These are phyloP conservation scores for Rubus parviflorus DNA, from an alignment of 306 rosid genomes.

Conservation along the genomic window DNA sequence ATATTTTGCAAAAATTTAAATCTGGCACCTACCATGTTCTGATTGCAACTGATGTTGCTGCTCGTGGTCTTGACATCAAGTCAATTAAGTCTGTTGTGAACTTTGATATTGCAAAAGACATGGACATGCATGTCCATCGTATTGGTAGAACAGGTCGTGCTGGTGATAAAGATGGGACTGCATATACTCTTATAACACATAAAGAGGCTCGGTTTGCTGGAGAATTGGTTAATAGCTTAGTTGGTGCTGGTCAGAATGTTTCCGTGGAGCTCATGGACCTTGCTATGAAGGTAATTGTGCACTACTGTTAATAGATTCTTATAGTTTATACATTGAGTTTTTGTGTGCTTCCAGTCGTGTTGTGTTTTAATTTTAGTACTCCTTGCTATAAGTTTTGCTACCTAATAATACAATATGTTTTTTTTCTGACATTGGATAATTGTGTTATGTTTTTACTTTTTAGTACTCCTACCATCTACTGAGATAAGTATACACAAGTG, in stretches of 20 bases:
- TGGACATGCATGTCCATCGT: slow-evolving; percentile 99
- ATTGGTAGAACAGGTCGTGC: slow-evolving; percentile 99
- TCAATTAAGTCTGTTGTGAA: slow-evolving; percentile 95
- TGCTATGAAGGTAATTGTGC: slow-evolving; percentile 81
- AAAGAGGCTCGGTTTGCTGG: slow-evolving; percentile 98
- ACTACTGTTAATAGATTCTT: neutral
- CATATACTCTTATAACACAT: slow-evolving; percentile 84
- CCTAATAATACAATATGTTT: neutral
- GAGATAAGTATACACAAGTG: neutral
- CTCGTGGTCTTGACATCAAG: slow-evolving; percentile 98
- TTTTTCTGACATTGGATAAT: no score
- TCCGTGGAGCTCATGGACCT: slow-evolving; percentile 91
- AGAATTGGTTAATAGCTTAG: slow-evolving; percentile 85
- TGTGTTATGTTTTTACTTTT: neutral
- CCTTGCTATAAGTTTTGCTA: neutral
- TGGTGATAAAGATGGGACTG: slow-evolving; percentile 97
- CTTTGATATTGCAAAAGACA: slow-evolving; percentile 94
- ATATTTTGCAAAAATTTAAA: slow-evolving; percentile 83
- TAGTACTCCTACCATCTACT: neutral
- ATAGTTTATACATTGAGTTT: neutral
- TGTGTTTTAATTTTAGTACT: neutral
- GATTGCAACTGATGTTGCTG: slow-evolving; percentile 98
- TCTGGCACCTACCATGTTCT: slow-evolving; percentile 87
- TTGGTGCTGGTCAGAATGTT: slow-evolving; percentile 96
- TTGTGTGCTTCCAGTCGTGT: neutral